Evolutionary conservation across 2,329 filamentous ascomycete genomes (phyloP).

Genomic region (Bipolaris cookei): DNA sequence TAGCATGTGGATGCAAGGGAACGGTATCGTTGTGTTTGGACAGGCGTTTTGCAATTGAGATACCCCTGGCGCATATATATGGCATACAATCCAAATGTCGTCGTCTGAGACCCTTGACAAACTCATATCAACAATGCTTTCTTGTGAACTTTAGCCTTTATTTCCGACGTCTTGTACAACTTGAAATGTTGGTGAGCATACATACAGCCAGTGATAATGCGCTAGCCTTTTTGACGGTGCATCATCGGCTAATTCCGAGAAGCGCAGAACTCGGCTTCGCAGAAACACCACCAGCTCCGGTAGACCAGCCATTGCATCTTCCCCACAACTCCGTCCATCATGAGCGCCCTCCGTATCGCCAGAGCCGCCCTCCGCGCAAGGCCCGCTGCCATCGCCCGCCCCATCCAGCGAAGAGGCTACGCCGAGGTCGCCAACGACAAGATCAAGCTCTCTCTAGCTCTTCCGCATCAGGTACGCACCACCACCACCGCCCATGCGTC

Average conservation of each 20-base stretch:
- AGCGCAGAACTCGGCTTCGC: slow-evolving; percentile 39
- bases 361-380: slow-evolving; percentile 83
- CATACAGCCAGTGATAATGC: not conserved
- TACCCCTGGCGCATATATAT: slow-evolving; percentile 28
- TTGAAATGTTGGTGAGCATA: not conserved
- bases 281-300: slow-evolving; percentile 38
- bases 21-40: slow-evolving; percentile 1
- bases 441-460: slow-evolving; percentile 96
- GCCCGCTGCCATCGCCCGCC: slow-evolving; percentile 75
- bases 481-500: slow-evolving; percentile 18
- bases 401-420: slow-evolving; percentile 86
- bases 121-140: too few relatives aligned
- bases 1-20: not conserved
- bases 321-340: slow-evolving; percentile 56
- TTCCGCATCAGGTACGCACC: slow-evolving; percentile 92
- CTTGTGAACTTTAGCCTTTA: not conserved
- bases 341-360: slow-evolving; percentile 95
- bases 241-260: slow-evolving; percentile 27
- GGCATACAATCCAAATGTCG: not conserved
- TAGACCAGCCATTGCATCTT: slow-evolving; percentile 49
- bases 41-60: slow-evolving; percentile 40
- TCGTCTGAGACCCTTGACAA: not conserved
- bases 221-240: slow-evolving; percentile 13
- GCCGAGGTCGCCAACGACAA: slow-evolving; percentile 64
- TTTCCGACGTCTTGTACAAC: not conserved